These are phyloP conservation scores for Anthracocystis panici-leucophaei DNA, from an alignment of 1,284 basidiomycete genomes.

Conservation along the genomic window DNA sequence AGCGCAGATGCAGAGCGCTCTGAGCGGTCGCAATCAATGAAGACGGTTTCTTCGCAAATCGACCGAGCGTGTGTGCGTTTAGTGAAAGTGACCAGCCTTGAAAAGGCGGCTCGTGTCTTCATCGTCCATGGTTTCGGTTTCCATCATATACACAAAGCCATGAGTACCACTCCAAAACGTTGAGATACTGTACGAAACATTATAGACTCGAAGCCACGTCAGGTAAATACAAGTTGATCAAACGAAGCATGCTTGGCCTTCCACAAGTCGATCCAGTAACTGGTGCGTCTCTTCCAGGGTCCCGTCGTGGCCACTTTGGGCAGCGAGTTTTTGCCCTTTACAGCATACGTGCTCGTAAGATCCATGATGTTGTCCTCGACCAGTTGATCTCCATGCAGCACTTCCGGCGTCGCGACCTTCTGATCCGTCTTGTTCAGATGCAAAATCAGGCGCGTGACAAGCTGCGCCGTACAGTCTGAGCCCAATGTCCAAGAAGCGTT, in stretches of 20 bases:
- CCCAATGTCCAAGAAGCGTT: slow-evolving; percentile 1
- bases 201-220: not conserved
- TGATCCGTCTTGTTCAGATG: not conserved
- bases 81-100: no score
- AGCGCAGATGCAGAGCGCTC: slow-evolving; percentile 10
- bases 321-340: not conserved
- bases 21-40: not conserved
- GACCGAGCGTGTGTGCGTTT: no score
- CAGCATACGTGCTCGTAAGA: not conserved
- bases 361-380: not conserved
- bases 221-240: slow-evolving; percentile 4
- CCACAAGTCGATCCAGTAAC: slow-evolving; percentile 5
- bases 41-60: not conserved
- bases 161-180: not conserved
- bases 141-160: not conserved
- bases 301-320: slow-evolving; percentile 1
- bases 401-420: not conserved
- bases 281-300: slow-evolving; percentile 3
- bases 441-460: not conserved
- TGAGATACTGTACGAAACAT: not conserved
- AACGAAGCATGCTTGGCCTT: not conserved
- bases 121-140: no score
- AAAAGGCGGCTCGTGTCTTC: no score
- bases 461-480: not conserved
- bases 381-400: not conserved